Evolutionary conservation across 441 rosid genomes (phyloP), one percentile per base, ranked within the genome.

Genomic region (Erysimum pusillum): DNA sequence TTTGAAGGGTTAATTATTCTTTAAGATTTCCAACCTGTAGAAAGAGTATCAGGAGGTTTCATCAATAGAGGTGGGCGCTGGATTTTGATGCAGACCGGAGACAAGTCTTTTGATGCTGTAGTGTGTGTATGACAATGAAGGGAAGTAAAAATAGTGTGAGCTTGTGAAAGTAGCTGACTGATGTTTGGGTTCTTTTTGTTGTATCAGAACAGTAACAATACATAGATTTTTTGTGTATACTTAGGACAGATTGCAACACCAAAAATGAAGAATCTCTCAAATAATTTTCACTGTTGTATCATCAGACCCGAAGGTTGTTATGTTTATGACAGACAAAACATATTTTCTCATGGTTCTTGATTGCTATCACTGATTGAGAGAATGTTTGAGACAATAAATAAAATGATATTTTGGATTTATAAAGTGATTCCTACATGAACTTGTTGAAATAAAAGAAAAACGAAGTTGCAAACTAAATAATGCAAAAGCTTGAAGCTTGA

Each of bases 151-250:
- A 13, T 52, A 60, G 71, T 38, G 73, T 39, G 79, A 67, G 54
- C 32, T 74, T 65, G 49, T 64, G 64, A 74, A 54, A 67, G 52
- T 75, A 38, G 70, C 62, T 32, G 60, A 58, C 77, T 71, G 57
- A 49, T 59, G 34, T 58, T 66, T 39, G 57, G 60, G 5, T 49
- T 51, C 28, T 48, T 18, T 56, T 56, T 63, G 35, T 49, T 56
- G 67, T 46, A 70, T 57, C 80, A 69, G 63, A 68, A 67, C 78
- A 58, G 58, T 63, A 49, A 63, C 63, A 72, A 72, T 66, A 77
- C 77, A 72, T 72, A 77, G 81, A 44, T 66, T 66, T 68, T 57
- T 15, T 77, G 73, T 77, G 63, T 52, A 71, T 77, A 77, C 69
- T 41, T 77, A 71, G 80, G 57, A 65, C 68, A 49, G 80, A 65